Evolutionary conservation across 352 stramenopile genomes (phyloP), one percentile per base, ranked within the genome.

Genomic region (Pythium chondricola): DNA sequence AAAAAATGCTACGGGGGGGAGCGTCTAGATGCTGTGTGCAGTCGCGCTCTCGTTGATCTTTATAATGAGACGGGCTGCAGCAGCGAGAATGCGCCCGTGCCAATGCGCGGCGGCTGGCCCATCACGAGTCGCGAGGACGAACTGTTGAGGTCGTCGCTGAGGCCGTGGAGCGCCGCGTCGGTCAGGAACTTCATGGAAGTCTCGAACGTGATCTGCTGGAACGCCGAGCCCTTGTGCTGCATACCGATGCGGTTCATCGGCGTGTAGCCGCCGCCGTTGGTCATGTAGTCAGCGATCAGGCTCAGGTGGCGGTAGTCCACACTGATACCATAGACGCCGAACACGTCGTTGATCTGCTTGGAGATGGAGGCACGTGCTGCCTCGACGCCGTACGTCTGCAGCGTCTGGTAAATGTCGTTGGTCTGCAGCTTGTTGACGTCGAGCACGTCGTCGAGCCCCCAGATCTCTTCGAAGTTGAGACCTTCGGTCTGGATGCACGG

Each of bases 131-230:
- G 95, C 17, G 92, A 89, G 52, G 94, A 98, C 24, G 96, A 92
- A 51, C 84, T 96, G 53, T 95, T 84, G 38, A 98, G 75, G 36
- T 79, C 64, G 62, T 99, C 96, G 48, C 73, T 78, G 13, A 93
- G 62, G 21, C 83, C 81, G 41, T 88, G 82, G 13, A 98, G 58
- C 36, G 97, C 96, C 20, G 97, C 96, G 49, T 98, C 75, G 9
- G 93, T 98, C 50, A 99, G 74, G 68, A 99, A 99, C 31, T 97
- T 94, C 56, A 97, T 97, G 22, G 97, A 99, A 31, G 97, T 99
- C 76, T 99, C 97, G 71, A 99, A 99, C 70, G 95, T 99, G 86
- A 99, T 99, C 73, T 99, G 95, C 62, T 99, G 83, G 62, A 98
- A 97, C 20, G 95, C 83, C 27, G 93, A 98, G 45, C 88, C 91